Evolutionary conservation across 371 early-diverging fungal genomes (phyloP), one percentile per base, ranked within the genome.

Genomic region (Saksenaea vasiformis): DNA sequence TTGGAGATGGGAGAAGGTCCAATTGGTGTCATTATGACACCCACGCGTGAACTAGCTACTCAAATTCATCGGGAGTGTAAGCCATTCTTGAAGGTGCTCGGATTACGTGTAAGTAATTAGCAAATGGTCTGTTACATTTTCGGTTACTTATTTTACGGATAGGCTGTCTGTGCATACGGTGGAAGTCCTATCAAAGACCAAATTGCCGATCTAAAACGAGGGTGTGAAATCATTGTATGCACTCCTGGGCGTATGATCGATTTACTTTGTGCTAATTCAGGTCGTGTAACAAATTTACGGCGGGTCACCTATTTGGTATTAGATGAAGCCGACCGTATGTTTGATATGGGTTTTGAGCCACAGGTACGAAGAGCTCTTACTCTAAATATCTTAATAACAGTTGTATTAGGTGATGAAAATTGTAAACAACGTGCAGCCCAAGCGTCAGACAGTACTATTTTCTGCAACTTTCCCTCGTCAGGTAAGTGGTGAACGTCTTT

Each of bases 221-320:
- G 99, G 2, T 95, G 96, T 64, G 99, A 99, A 72, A 95, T 99
- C 68, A 88, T 99, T 61, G 96, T 99, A 37, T 97, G 98, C 77
- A 99, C 99, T 14, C 99, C 99, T 15, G 99, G 99, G 4, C 91
- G 99, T 65, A 89, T 99, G 91, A 99, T 99, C 73, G 99, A 99
- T 80, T 77, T 99, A 58, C 84, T 99, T 47, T 93, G 95, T 76
- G 97, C 98, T 54, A 97, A 97, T 77, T 88, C 92, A 27, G 99
- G 97, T 53, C 88, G 95, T 63, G 95, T 95, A n/a, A 95, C 97
- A 24, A 98, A 96, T 68, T 83, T 99, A 64, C 80, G 80, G 54
- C 86, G 98, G 36, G 95, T 96, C 56, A 98, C 98, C 0, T 98
- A 97, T 75, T 66, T 99, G 74, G 99, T 99, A 3, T 87, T 99